phyloP scores from a whole-genome alignment of 495 filamentous ascomycete species.

The Aspergillus carlsbadensis region DNA sequence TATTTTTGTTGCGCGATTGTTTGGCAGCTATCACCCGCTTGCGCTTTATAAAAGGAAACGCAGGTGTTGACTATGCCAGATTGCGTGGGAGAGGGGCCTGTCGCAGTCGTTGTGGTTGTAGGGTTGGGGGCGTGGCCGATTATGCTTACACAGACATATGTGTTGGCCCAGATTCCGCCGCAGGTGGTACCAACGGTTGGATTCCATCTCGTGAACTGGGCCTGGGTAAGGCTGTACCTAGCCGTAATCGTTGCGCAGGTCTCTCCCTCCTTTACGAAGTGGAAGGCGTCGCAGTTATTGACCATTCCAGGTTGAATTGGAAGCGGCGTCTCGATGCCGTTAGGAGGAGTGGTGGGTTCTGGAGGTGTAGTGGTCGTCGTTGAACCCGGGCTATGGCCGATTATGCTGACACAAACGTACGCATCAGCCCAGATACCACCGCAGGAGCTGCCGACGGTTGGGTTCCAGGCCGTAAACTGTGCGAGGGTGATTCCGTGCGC shows the following conservation, averaged over 20 bases:
- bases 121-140: background rate
- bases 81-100: background rate
- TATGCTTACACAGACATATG: conserved; percentile 25
- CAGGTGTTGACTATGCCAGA: background rate
- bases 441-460: background rate
- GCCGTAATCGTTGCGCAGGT: background rate
- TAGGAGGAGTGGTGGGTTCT: background rate
- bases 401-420: conserved; percentile 14
- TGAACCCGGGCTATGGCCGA: background rate
- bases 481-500: background rate
- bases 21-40: background rate
- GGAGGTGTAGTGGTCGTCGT: conserved; percentile 2
- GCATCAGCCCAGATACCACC: conserved; percentile 2
- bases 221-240: background rate
- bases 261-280: conserved; percentile 15
- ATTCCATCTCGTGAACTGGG: conserved; percentile 19
- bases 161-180: conserved; percentile 1
- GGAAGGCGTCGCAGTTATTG: conserved; percentile 19
- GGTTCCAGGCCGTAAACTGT: conserved; percentile 1
- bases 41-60: background rate
- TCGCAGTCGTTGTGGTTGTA: background rate
- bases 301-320: conserved; percentile 14
- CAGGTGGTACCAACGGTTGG: conserved; percentile 15
- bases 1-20: conserved; percentile 8
- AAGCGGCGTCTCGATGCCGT: background rate